Evolutionary conservation across 805 yeast species (phyloP), one percentile per base, ranked within the genome.

Genomic region (Nakazawaea ambrosiae): DNA sequence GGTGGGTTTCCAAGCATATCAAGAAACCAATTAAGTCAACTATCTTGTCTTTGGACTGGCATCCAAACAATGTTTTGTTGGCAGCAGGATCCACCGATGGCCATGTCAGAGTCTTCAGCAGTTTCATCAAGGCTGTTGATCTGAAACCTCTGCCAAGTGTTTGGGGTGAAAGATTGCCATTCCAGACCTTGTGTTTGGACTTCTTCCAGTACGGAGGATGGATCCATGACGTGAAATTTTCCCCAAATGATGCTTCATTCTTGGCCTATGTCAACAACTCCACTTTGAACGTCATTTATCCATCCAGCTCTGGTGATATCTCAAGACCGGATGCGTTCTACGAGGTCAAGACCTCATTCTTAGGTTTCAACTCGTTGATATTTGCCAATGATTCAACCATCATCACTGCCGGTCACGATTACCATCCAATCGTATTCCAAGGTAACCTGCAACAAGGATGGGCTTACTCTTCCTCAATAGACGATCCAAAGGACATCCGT

Each of bases 1-100:
- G 99, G 99, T 92, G 99, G 99, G 89, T 92, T 36, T 86, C 97
- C 11, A 90, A 90, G 61, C 98, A 90, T 64, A 82, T 92, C 61
- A 89, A 89, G 67, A 87, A 85, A 61, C 96, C 97, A n/a, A 68
- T 92, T 50, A 80, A 81, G 57, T 82, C 96, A 9, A 87, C 97
- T 23, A 73, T 89, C 48, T 70, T 89, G 47, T 69, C 83, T 32
- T 68, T 90, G 39, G 80, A 80, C 46, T 89, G 98, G 98, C 97
- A 92, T 58, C 89, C 87, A 40, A 92, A 92, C 61, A 81, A 79
- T 50, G 94, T 92, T 18, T 66, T 92, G 43, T 66, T 92, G 45
- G 92, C 94, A 2, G 71, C 83, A 33, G 97, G 97, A 18, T 86
- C 96, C 17, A 84, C 96, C 6, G 97, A 90, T 55, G 95, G 96